These are phyloP conservation scores for Berkeleyomyces basicola DNA, from an alignment of 2,329 filamentous ascomycete genomes.

Conservation along the genomic window DNA sequence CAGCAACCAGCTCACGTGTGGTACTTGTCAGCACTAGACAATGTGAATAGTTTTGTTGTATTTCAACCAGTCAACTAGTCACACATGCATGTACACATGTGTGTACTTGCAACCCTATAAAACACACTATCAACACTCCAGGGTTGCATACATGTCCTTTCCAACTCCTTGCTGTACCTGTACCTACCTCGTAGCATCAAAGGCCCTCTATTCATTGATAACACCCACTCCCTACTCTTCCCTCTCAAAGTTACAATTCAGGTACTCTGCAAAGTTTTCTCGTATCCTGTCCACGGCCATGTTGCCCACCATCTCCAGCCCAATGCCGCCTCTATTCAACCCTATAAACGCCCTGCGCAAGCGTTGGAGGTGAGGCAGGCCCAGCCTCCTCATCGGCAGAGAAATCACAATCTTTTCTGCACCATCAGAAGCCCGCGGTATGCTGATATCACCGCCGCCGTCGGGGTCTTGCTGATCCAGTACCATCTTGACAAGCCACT, in stretches of 20 bases:
- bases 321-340: constrained; percentile 56
- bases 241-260: constrained; percentile 48
- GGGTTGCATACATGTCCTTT: neutral
- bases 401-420: constrained; percentile 41
- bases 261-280: constrained; percentile 48
- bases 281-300: constrained; percentile 38
- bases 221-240: constrained; percentile 25
- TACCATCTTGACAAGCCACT: constrained; percentile 56
- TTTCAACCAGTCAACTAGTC: too few relatives aligned
- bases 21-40: too few relatives aligned
- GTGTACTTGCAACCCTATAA: too few relatives aligned
- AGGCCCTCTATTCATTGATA: neutral
- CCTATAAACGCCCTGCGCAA: constrained; percentile 61
- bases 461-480: constrained; percentile 54
- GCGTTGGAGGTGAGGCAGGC: constrained; percentile 60
- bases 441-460: constrained; percentile 40
- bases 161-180: neutral
- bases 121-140: neutral
- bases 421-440: constrained; percentile 21
- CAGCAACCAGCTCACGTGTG: too few relatives aligned
- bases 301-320: constrained; percentile 36
- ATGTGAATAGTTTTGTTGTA: too few relatives aligned
- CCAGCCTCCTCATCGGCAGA: constrained; percentile 48
- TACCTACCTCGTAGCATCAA: too few relatives aligned
- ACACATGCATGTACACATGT: too few relatives aligned